Evolutionary conservation across 164 flowering plant genomes (phyloP), one percentile per base, ranked within the genome.

Genomic region (Platanus orientalis): DNA sequence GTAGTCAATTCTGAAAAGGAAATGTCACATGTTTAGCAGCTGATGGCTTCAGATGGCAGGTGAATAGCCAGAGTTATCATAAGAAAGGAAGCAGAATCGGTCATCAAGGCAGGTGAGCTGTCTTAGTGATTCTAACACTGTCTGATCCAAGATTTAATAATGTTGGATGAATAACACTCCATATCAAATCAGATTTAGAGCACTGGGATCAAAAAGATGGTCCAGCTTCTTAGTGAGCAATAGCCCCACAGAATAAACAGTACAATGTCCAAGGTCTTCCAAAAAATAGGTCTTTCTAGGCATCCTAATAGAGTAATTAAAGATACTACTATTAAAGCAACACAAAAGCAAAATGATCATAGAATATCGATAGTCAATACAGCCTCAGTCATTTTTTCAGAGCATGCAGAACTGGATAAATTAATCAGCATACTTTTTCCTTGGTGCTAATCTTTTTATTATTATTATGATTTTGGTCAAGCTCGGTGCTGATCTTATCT

Each of bases 1-100:
- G 69, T 94, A 94, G 76, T 85, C 61, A 19, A 94, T 94, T 75
- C 99, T 94, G 92, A 53, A 74, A 76, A 14, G 47, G 6, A 36
- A 25, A 64, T 17, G 23, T 26, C 13, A 3, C 42, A 69, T 57
- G 28, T 28, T 47, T 24, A 65, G 58, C 40, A 66, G 63, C 30
- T 55, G 21, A 40, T 30, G 23, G 24, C 40, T 25, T 32, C 40
- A 7, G 44, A 57, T 25, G 47, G 48, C 3, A 68, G 61, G 54
- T 7, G 24, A 56, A n/a, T 39, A 39, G 13, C 36, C 4, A 34
- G 45, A 56, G 27, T 58, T 51, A 17, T 44, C 47, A 47, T 52
- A 39, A 57, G 69, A 36, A 26, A 24, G 24, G 4, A 16, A 17
- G 26, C 17, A n/a, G 16, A 10, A 12, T 27, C 16, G 34, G 19